These are phyloP conservation scores for Fusarium paranaense DNA, from an alignment of 2,329 filamentous ascomycete species.

Conservation along the genomic window DNA sequence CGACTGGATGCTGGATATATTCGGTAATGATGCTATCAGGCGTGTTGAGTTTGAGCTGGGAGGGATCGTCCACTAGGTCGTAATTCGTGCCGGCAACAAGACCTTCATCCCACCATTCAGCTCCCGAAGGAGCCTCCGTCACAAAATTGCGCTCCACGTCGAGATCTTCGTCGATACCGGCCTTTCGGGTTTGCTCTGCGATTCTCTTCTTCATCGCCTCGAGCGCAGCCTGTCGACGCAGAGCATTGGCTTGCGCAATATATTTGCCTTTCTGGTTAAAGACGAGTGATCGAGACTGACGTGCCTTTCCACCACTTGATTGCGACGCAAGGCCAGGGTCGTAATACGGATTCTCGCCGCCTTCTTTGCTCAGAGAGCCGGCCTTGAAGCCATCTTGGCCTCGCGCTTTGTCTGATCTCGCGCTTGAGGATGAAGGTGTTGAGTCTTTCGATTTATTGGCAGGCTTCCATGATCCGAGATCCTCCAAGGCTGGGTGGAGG, in stretches of 20 bases:
- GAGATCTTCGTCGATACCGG: constrained; percentile 92
- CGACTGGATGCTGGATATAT: constrained; percentile 93
- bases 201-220: constrained; percentile 97
- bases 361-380: constrained; percentile 25
- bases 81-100: constrained; percentile 82
- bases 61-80: constrained; percentile 72
- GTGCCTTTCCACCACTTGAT: constrained; percentile 66
- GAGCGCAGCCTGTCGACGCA: constrained; percentile 86
- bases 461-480: constrained; percentile 62
- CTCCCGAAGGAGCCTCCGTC: constrained; percentile 83
- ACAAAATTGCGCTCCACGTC: constrained; percentile 91
- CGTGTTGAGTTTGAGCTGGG: constrained; percentile 77
- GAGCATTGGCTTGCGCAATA: constrained; percentile 90
- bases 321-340: constrained; percentile 75
- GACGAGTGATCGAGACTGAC: constrained; percentile 80
- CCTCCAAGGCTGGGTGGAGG: constrained; percentile 79
- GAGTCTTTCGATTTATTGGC: constrained; percentile 52
- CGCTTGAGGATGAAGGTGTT: constrained; percentile 27
- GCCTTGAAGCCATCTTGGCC: constrained; percentile 33
- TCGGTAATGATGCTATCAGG: constrained; percentile 89
- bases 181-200: constrained; percentile 85
- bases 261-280: constrained; percentile 99
- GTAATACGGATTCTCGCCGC: constrained; percentile 79
- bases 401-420: constrained; percentile 29
- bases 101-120: constrained; percentile 99